Percentiles rank a stretch among this genome's conserved stretches.
phyloP scores from a whole-genome alignment of 352 stramenopile species.

The Aphanomyces stellatus region DNA sequence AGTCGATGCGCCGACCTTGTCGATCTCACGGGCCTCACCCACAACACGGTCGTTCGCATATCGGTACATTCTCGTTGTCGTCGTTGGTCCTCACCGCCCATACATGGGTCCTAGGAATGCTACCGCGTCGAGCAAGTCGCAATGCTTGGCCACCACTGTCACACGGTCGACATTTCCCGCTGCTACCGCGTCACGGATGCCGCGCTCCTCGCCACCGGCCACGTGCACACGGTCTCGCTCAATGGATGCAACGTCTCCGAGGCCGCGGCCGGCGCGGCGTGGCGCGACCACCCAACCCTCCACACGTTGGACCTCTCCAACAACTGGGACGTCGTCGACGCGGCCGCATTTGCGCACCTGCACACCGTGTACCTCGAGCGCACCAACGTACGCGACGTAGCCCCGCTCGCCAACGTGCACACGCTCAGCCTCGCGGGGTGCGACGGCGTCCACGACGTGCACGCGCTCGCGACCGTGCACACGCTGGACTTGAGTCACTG shows the following conservation, averaged over 20 bases:
- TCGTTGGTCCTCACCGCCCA: too few relatives aligned
- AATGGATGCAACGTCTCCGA: slow-evolving; percentile 48
- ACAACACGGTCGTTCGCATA: slow-evolving; percentile 36
- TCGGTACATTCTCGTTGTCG: slow-evolving; percentile 13
- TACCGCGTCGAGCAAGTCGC: slow-evolving; percentile 49
- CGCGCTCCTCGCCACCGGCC: slow-evolving; percentile 24
- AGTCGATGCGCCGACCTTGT: slow-evolving; percentile 38
- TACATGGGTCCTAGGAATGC: slow-evolving; percentile 24
- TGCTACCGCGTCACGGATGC: slow-evolving; percentile 35
- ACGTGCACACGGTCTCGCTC: slow-evolving; percentile 40
- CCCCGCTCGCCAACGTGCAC: slow-evolving; percentile 29
- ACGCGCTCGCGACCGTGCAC: slow-evolving; percentile 32
- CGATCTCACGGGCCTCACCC: slow-evolving; percentile 33
- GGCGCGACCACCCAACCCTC: slow-evolving; percentile 19
- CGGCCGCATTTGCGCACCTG: slow-evolving; percentile 33
- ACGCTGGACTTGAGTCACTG: slow-evolving; percentile 46
- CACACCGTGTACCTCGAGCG: slow-evolving; percentile 49
- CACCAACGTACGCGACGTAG: slow-evolving; percentile 35
- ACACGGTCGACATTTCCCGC: slow-evolving; percentile 40
- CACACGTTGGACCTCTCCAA: slow-evolving; percentile 46
- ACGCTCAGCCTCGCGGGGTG: slow-evolving; percentile 46
- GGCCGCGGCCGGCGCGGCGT: slow-evolving; percentile 17
- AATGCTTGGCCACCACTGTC: slow-evolving; percentile 18
- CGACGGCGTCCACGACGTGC: slow-evolving; percentile 46
- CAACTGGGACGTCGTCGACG: slow-evolving; percentile 30